Evolutionary conservation across 1,284 basidiomycete species (phyloP).

Genomic region (Boletellus deceptivus): DNA sequence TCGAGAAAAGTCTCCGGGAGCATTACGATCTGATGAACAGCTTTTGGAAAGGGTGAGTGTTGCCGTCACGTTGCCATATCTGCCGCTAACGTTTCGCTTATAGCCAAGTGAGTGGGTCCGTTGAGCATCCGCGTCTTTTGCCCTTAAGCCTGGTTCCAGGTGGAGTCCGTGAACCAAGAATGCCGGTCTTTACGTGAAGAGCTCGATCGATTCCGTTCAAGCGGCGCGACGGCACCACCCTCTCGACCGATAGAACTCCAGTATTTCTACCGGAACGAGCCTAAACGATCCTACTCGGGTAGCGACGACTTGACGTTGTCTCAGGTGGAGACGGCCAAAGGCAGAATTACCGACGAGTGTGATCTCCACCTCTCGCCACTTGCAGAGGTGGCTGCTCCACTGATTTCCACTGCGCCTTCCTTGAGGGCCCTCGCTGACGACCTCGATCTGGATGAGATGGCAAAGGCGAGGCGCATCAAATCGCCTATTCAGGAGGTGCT

Average conservation of each 20-base stretch:
- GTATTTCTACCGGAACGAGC: conserved; percentile 30
- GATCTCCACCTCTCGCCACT: conserved; percentile 42
- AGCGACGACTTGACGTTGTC: conserved; percentile 24
- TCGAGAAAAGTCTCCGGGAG: conserved; percentile 37
- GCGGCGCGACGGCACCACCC: conserved; percentile 10
- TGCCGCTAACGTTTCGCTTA: conserved; percentile 15
- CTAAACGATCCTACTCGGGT: conserved; percentile 21
- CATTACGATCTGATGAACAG: conserved; percentile 35
- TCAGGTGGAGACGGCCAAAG: conserved; percentile 22
- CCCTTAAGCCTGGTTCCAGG: conserved; percentile 25
- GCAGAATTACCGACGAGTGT: conserved; percentile 32
- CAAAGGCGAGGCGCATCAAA: conserved; percentile 24
- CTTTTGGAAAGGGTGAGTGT: conserved; percentile 40
- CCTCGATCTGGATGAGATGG: conserved; percentile 33
- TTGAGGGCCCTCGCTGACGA: conserved; percentile 36
- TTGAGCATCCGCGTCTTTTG: neutral
- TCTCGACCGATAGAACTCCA: conserved; percentile 32
- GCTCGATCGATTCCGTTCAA: conserved; percentile 23
- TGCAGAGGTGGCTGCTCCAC: conserved; percentile 31
- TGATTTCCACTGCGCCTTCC: conserved; percentile 32
- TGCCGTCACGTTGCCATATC: conserved; percentile 7
- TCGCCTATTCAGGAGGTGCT: conserved; percentile 23
- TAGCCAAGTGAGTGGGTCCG: conserved; percentile 39
- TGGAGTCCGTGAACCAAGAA: conserved; percentile 34
- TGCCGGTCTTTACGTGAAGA: conserved; percentile 31